Evolutionary conservation across 805 yeast species (phyloP).

Genomic region (Blastobotrys parvus): DNA sequence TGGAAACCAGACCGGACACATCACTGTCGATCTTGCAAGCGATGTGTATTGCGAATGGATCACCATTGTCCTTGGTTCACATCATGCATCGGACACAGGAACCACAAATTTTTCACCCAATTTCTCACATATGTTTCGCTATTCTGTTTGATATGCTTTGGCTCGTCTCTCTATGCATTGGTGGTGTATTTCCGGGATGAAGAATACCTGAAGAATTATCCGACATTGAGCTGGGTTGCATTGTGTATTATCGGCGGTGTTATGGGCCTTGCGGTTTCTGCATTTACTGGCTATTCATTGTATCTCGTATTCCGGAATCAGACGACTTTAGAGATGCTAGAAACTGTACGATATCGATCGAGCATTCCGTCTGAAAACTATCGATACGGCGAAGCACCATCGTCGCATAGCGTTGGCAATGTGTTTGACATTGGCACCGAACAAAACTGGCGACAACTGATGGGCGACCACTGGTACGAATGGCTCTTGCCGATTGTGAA

Average conservation of each 20-base stretch:
- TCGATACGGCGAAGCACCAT: constrained; percentile 36
- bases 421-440: constrained; percentile 64
- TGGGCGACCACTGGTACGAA: constrained; percentile 59
- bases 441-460: constrained; percentile 56
- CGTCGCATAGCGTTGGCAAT: constrained; percentile 45
- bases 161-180: constrained; percentile 27
- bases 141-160: constrained; percentile 38
- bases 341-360: constrained; percentile 29
- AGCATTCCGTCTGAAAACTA: constrained; percentile 26
- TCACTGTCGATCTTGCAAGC: constrained; percentile 33
- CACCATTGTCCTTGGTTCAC: constrained; percentile 89
- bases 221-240: constrained; percentile 50
- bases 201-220: constrained; percentile 29
- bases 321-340: constrained; percentile 72
- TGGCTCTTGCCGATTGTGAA: constrained; percentile 62
- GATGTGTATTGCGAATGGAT: constrained; percentile 45
- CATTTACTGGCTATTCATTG: constrained; percentile 46
- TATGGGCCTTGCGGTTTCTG: constrained; percentile 46
- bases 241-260: constrained; percentile 46
- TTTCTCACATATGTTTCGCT: constrained; percentile 49
- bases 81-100: constrained; percentile 71
- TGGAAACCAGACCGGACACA: constrained; percentile 39
- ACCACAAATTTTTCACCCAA: constrained; percentile 75
- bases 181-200: constrained; percentile 17
- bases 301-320: constrained; percentile 49